These are phyloP conservation scores for Globisporangium irregulare DNA, from an alignment of 352 stramenopile genomes.

Conservation along the genomic window DNA sequence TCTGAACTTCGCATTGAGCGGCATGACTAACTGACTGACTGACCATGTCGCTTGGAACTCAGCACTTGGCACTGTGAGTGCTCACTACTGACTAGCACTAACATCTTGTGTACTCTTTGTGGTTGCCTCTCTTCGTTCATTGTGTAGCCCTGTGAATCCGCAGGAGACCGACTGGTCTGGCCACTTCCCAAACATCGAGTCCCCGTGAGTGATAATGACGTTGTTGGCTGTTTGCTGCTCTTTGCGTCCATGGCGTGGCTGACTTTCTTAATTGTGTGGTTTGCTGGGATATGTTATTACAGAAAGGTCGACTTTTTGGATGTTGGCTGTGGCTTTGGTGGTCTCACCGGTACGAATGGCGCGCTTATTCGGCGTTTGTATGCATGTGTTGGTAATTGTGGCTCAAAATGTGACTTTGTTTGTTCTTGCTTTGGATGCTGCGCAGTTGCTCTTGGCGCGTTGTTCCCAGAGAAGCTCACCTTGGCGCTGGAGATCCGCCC, in stretches of 20 bases:
- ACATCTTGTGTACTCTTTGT: neutral
- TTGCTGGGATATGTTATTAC: conserved; percentile 4
- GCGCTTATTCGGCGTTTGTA: neutral
- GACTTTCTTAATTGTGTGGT: neutral
- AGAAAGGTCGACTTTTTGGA: conserved; percentile 93
- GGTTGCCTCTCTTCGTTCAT: neutral
- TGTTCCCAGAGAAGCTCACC: conserved; percentile 93
- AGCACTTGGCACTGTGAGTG: no score
- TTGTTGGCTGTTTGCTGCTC: neutral
- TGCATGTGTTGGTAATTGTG: neutral
- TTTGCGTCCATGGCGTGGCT: neutral
- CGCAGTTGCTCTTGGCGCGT: conserved; percentile 84
- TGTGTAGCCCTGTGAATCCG: conserved; percentile 71
- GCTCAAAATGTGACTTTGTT: neutral
- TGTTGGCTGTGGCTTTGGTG: conserved; percentile 97
- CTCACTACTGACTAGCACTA: neutral
- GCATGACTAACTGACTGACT: neutral
- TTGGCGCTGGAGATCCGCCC: conserved; percentile 97
- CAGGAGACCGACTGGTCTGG: conserved; percentile 91
- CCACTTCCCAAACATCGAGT: conserved; percentile 89
- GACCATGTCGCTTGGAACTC: neutral
- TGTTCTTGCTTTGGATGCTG: neutral
- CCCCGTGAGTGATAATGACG: conserved; percentile 40
- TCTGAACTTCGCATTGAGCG: neutral
- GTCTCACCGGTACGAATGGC: conserved; percentile 81